Evolutionary conservation across 805 yeast species (phyloP).

Genomic region (Cyberlindnera galapagoensis): DNA sequence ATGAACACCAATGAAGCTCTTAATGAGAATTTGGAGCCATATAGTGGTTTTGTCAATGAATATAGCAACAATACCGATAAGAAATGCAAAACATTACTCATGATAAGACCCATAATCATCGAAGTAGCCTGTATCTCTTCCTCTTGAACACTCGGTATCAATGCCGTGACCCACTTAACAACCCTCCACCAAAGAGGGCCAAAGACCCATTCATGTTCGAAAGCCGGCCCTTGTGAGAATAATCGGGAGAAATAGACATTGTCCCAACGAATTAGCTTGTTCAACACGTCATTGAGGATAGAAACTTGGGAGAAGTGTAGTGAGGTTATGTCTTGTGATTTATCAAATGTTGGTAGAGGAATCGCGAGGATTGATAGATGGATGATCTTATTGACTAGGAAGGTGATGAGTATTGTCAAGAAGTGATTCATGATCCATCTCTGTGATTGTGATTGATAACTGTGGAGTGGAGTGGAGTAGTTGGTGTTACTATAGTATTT

Average conservation of each 20-base stretch:
- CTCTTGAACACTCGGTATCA: slow-evolving; percentile 5
- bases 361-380: not conserved
- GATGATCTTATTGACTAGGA: not conserved
- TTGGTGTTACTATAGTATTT: no score
- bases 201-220: slow-evolving; percentile 89
- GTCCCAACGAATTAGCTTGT: slow-evolving; percentile 76
- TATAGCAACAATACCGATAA: slow-evolving; percentile 43
- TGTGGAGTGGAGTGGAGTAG: no score
- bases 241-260: slow-evolving; percentile 65
- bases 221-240: slow-evolving; percentile 41
- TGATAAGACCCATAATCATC: slow-evolving; percentile 38
- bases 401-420: no score
- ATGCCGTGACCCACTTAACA: slow-evolving; percentile 22
- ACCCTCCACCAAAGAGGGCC: slow-evolving; percentile 70
- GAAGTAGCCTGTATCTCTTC: no score
- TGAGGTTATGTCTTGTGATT: slow-evolving; percentile 1
- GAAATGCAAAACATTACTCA: slow-evolving; percentile 50
- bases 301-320: not conserved
- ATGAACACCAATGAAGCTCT: slow-evolving; percentile 41
- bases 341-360: slow-evolving; percentile 1
- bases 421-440: no score
- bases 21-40: slow-evolving; percentile 25
- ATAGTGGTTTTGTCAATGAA: slow-evolving; percentile 36
- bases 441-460: no score
- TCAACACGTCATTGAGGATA: slow-evolving; percentile 10